Conservation (phyloP, 108 stramenopile genomes). For the Seminavis robusta region DNA sequence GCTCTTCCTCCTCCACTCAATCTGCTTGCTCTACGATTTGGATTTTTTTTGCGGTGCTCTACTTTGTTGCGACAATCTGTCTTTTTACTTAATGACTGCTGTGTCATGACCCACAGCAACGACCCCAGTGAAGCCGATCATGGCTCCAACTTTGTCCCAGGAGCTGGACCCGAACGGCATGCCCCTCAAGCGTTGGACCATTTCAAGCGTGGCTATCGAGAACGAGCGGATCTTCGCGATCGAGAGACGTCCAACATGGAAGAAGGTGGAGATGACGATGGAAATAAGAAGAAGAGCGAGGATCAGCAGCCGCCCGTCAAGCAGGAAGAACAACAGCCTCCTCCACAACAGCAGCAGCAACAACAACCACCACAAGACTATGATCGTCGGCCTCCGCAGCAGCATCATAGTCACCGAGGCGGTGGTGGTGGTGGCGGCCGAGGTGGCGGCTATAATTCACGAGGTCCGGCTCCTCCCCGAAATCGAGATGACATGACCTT, state of each 20-base stretch:
- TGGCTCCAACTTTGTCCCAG: conserved; percentile 51
- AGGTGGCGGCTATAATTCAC: neutral
- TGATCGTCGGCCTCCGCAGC: too few relatives aligned
- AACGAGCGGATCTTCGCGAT: conserved; percentile 57
- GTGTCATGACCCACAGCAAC: neutral
- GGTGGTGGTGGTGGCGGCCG: neutral
- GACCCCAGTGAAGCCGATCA: conserved; percentile 38
- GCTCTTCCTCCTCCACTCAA: too few relatives aligned
- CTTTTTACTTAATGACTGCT: too few relatives aligned
- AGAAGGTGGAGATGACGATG: neutral
- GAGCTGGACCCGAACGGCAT: conserved; percentile 21
- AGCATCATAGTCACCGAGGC: neutral
- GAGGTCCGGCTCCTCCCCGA: too few relatives aligned
- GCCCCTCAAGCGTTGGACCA: conserved; percentile 78
- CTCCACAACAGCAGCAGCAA: neutral
- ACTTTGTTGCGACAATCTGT: too few relatives aligned
- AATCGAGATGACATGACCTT: too few relatives aligned
- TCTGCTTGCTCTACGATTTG: too few relatives aligned
- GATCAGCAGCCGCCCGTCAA: too few relatives aligned
- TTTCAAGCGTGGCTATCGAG: conserved; percentile 78
- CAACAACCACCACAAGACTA: neutral
- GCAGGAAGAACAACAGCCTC: too few relatives aligned
- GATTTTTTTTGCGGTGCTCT: too few relatives aligned
- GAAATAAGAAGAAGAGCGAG: neutral
- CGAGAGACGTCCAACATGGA: conserved; percentile 29